A percentile compares a stretch with the other conserved stretches of the same genome.
phyloP scores from a whole-genome alignment of 1,284 basidiomycete species.

The Retiboletus flavoniger region DNA sequence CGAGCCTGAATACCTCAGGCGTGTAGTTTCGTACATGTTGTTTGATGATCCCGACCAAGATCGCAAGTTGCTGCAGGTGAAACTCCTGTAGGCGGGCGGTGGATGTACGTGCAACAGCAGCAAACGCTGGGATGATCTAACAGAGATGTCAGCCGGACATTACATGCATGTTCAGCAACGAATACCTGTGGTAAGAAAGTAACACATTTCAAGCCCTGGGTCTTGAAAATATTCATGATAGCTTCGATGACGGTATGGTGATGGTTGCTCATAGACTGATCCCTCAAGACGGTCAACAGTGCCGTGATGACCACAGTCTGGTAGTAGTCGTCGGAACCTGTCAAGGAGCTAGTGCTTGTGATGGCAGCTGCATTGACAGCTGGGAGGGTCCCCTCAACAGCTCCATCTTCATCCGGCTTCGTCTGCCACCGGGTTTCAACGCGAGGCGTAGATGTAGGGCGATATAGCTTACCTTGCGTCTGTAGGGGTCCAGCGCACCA shows the following conservation, averaged over 20 bases:
- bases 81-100: slow-evolving; percentile 87
- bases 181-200: slow-evolving; percentile 90
- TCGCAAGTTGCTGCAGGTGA: slow-evolving; percentile 95
- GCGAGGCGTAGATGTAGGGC: not conserved
- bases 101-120: slow-evolving; percentile 83
- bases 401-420: slow-evolving; percentile 74
- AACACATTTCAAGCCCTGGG: slow-evolving; percentile 95
- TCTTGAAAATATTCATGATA: slow-evolving; percentile 99
- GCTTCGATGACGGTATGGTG: slow-evolving; percentile 97
- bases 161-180: not conserved
- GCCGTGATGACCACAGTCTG: slow-evolving; percentile 95
- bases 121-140: slow-evolving; percentile 96
- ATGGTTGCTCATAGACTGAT: slow-evolving; percentile 80
- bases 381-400: slow-evolving; percentile 65
- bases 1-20: slow-evolving; percentile 77
- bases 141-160: slow-evolving; percentile 10
- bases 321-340: slow-evolving; percentile 90
- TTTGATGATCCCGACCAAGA: slow-evolving; percentile 95
- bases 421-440: slow-evolving; percentile 41
- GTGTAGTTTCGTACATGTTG: slow-evolving; percentile 96
- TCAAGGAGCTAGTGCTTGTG: slow-evolving; percentile 43
- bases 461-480: slow-evolving; percentile 69
- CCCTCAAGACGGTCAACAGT: slow-evolving; percentile 85
- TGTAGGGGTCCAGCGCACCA: slow-evolving; percentile 97
- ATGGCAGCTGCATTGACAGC: slow-evolving; percentile 60